Percentiles rank a stretch among this genome's conserved stretches.
phyloP scores from a whole-genome alignment of 495 filamentous ascomycete species.

The Neurospora sp. region DNA sequence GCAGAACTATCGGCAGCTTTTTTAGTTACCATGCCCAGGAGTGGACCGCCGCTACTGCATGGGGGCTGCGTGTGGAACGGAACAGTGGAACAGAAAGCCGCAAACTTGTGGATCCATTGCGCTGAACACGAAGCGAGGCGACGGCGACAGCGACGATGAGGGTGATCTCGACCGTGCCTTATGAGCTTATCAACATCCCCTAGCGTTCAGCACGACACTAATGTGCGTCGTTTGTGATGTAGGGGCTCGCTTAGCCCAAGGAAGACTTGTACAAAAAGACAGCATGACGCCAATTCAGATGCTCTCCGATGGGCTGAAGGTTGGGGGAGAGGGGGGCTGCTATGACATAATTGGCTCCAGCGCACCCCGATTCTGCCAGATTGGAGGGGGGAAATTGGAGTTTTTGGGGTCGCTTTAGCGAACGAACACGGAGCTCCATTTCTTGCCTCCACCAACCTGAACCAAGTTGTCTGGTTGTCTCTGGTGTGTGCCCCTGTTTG shows the following conservation, averaged over 20 bases:
- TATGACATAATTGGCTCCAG: not conserved
- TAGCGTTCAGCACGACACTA: not conserved
- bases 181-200: not conserved
- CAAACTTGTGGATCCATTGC: not conserved
- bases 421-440: not conserved
- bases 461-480: not conserved
- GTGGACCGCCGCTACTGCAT: not conserved
- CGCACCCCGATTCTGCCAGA: not conserved
- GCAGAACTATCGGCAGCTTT: not conserved
- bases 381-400: not conserved
- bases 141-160: not conserved
- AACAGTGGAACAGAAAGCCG: not conserved
- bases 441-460: not conserved
- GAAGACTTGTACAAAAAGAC: not conserved
- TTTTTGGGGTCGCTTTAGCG: not conserved
- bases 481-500: not conserved
- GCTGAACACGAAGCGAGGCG: not conserved
- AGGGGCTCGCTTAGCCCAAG: too few relatives aligned
- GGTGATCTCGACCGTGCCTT: not conserved
- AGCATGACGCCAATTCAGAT: not conserved
- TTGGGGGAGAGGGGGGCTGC: not conserved
- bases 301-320: not conserved
- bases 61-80: not conserved
- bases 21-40: not conserved
- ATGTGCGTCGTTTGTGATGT: not conserved